Conservation (phyloP, 352 stramenopile genomes). For the Globisporangium megalacanthum region DNA sequence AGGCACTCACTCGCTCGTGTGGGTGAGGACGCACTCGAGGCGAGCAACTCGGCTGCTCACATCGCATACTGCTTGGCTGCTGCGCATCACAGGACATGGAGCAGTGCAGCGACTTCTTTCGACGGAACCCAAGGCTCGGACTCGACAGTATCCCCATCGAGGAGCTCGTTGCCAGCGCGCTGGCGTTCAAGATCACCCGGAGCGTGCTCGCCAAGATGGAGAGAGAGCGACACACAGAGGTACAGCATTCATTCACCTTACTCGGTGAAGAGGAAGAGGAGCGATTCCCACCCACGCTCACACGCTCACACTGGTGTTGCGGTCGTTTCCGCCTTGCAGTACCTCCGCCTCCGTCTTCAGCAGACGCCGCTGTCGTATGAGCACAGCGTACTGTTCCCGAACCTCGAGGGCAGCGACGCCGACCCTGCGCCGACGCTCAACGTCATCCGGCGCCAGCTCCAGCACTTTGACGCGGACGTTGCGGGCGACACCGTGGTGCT, state of each 20-base stretch:
- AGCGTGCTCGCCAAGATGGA: conserved; percentile 52
- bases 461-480: conserved; percentile 57
- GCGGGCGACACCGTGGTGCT: conserved; percentile 65
- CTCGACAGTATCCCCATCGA: conserved; percentile 32
- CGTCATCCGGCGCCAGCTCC: conserved; percentile 54
- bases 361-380: conserved; percentile 54
- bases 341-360: conserved; percentile 64
- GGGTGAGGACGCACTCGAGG: not conserved
- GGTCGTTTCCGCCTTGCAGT: conserved; percentile 27
- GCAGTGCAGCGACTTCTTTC: conserved; percentile 63
- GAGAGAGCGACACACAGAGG: conserved; percentile 64
- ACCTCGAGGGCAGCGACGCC: conserved; percentile 32
- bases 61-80: not conserved
- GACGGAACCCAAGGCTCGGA: conserved; percentile 46
- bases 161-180: conserved; percentile 33
- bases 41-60: not conserved
- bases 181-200: conserved; percentile 67
- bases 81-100: conserved; percentile 51
- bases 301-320: not conserved
- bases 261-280: too few species aligned
- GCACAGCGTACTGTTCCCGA: conserved; percentile 65
- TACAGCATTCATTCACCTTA: conserved; percentile 9
- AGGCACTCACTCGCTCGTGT: not conserved
- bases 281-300: too few species aligned
- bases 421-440: conserved; percentile 40